phyloP scores from a whole-genome alignment of 2,329 filamentous ascomycete species.

The Phialocephala sp. region DNA sequence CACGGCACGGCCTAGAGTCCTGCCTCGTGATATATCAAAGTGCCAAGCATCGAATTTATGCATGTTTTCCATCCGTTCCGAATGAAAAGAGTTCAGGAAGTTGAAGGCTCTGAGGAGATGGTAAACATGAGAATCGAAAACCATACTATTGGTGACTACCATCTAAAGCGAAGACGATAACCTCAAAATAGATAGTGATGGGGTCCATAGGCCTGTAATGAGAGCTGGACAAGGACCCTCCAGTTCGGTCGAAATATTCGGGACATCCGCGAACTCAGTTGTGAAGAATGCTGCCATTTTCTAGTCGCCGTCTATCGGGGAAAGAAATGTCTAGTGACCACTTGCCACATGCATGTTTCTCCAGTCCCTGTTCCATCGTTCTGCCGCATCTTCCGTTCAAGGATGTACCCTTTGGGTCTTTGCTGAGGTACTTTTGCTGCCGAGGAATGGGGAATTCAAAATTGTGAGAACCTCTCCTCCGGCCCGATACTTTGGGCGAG shows the following conservation, averaged over 20 bases:
- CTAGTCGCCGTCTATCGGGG: neutral
- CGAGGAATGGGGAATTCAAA: neutral
- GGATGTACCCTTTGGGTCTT: neutral
- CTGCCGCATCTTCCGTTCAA: constrained; percentile 8
- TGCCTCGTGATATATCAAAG: neutral
- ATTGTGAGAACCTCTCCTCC: neutral
- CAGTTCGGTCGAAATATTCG: no score
- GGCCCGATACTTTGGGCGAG: no score
- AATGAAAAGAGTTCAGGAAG: neutral
- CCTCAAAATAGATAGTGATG: neutral
- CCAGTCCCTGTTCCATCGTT: neutral
- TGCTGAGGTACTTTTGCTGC: constrained; percentile 1
- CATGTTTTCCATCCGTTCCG: neutral
- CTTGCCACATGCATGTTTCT: neutral
- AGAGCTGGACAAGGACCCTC: no score
- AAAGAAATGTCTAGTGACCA: neutral
- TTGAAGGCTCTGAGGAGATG: neutral
- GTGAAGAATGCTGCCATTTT: constrained; percentile 10
- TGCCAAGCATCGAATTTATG: neutral
- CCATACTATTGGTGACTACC: neutral
- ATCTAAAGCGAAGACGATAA: neutral
- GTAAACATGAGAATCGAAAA: neutral
- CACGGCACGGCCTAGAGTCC: neutral
- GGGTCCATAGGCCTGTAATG: no score
- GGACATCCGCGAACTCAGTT: neutral